A percentile compares a stretch with the other conserved stretches of the same genome.
Conservation (phyloP, 768 basidiomycete genomes). For the Termitomyces sp. region DNA sequence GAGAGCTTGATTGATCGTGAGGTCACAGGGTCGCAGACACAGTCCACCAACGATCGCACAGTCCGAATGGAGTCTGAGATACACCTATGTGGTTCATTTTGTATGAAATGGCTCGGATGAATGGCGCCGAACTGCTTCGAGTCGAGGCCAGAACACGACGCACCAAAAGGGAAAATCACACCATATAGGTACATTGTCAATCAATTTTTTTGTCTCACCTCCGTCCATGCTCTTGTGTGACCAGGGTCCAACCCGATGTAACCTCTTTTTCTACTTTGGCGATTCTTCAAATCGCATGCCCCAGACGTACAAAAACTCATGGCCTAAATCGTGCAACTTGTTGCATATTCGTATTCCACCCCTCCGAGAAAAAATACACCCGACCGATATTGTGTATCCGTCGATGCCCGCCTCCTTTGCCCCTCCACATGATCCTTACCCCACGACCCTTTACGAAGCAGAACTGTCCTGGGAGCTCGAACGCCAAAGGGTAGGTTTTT, state of each 20-base stretch:
- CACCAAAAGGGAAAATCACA: constrained; percentile 1
- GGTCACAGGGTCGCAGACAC: neutral
- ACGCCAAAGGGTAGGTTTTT: constrained; percentile 3
- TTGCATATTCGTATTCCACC: neutral
- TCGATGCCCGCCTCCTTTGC: neutral
- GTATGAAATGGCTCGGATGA: neutral
- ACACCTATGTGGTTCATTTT: neutral
- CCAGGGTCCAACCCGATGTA: constrained; percentile 11
- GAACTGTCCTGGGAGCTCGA: constrained; percentile 6
- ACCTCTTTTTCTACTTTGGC: constrained; percentile 6
- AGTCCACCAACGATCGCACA: neutral
- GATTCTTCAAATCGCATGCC: neutral
- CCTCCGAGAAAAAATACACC: neutral
- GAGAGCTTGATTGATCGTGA: neutral
- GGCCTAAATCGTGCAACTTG: neutral
- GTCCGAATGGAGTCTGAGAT: neutral
- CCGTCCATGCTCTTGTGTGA: neutral
- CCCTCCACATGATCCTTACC: neutral
- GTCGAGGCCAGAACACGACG: too few relatives aligned
- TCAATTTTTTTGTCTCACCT: neutral
- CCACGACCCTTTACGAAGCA: constrained; percentile 2
- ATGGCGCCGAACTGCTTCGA: neutral
- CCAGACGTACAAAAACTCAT: too few relatives aligned
- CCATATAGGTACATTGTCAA: neutral
- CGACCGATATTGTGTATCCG: neutral